Evolutionary conservation across 768 basidiomycete genomes (phyloP), one percentile per base, ranked within the genome.

Genomic region (Thelephora ganbajun): DNA sequence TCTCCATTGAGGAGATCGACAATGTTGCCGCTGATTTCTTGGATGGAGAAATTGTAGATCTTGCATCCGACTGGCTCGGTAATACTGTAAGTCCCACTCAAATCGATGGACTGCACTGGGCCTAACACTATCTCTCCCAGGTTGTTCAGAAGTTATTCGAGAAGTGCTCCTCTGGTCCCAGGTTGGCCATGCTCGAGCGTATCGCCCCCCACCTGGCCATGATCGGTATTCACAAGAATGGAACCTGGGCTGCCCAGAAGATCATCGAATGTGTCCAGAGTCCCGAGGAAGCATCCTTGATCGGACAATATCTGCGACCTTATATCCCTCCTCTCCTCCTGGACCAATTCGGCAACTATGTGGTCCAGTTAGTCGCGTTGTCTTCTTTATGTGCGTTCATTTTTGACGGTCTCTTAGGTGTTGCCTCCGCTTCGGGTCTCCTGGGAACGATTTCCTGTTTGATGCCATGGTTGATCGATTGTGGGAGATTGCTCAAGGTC

Each of bases 191-290:
- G 87, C 70, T 99, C 47, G 93, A 98, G 57, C 81, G 93, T 44
- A 83, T 98, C 51, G 76, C 80, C 3, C 96, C 96, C 43, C 86
- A 94, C 61, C 70, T 99, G 35, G 94, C 94, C 19, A 88, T 89
- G 79, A 96, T 98, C 53, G 96, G 96, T 22, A 92, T 94, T 48
- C 96, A 99, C 72, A 98, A 98, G 71, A 98, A 99, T 55, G 96
- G 96, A 23, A 99, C 96, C 0, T 98, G 96, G 96, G 94, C 94
- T 2, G 93, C 93, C 2, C 96, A 99, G 66, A 98, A 97, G 73
- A 91, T 96, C 59, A 98, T 98, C 50, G 92, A 97, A 66, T 94
- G 91, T 52, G 87, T 92, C 39, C 77, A 81, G 48, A 81, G 74
- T 30, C 80, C 85, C 14, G 91, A 96, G 47, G 96, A 99, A 62